Evolutionary conservation across 805 yeast genomes (phyloP).

Genomic region (Komagataella phaffii): DNA sequence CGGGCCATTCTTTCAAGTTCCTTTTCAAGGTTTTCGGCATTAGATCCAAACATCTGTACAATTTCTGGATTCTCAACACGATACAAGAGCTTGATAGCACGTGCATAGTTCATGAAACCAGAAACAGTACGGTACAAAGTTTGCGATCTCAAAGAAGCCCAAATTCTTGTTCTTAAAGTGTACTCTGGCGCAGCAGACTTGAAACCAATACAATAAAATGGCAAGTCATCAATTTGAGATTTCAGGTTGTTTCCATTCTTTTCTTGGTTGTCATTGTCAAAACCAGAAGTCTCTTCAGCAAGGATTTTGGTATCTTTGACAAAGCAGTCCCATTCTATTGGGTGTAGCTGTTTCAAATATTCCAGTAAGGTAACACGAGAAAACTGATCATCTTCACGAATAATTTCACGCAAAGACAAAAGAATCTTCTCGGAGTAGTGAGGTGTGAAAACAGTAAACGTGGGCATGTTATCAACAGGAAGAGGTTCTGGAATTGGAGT

Average conservation of each 20-base stretch:
- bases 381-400: constrained; percentile 93
- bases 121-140: constrained; percentile 94
- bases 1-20: constrained; percentile 86
- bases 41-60: constrained; percentile 97
- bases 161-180: constrained; percentile 89
- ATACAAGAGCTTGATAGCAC: constrained; percentile 87
- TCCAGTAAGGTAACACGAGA: constrained; percentile 90
- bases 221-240: constrained; percentile 80
- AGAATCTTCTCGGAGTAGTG: constrained; percentile 93
- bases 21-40: constrained; percentile 90
- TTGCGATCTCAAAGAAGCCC: constrained; percentile 98
- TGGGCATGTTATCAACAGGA: constrained; percentile 99
- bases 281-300: constrained; percentile 89
- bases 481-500: constrained; percentile 98
- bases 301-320: constrained; percentile 91
- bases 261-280: constrained; percentile 44
- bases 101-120: constrained; percentile 96
- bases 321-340: constrained; percentile 96
- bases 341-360: constrained; percentile 88
- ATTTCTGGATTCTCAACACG: constrained; percentile 92
- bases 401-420: constrained; percentile 87
- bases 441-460: constrained; percentile 93
- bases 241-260: constrained; percentile 46
- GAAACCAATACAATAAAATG: constrained; percentile 94
- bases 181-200: constrained; percentile 96